Evolutionary conservation across 345 rosid genomes (phyloP).

Genomic region (Eucalyptus dawsonii): DNA sequence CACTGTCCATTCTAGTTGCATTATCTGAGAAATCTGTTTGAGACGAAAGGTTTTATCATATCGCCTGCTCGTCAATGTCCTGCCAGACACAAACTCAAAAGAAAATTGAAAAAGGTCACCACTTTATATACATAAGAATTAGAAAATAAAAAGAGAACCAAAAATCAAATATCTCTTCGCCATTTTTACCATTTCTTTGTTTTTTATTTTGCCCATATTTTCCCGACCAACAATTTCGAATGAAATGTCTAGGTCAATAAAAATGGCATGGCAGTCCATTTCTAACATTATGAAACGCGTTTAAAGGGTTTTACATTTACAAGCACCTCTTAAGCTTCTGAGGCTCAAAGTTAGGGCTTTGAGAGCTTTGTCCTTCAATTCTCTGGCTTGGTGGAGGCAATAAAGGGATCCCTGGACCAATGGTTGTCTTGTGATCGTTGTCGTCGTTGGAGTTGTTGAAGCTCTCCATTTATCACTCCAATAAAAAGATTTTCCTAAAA

Average conservation of each 20-base stretch:
- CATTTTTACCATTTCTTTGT: neutral
- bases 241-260: neutral
- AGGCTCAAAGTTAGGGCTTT: neutral
- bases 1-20: neutral
- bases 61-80: neutral
- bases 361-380: slow-evolving; percentile 4
- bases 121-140: neutral
- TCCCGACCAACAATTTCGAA: neutral
- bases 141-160: neutral
- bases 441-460: neutral
- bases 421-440: neutral
- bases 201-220: neutral
- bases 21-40: neutral
- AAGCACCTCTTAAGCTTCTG: neutral
- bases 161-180: neutral
- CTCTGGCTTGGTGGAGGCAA: neutral
- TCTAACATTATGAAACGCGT: neutral
- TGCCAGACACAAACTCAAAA: neutral
- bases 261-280: neutral
- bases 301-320: neutral
- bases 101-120: neutral
- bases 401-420: neutral
- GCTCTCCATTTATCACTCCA: neutral
- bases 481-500: neutral
- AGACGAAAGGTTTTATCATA: neutral